These are phyloP conservation scores for Pseudonitzschia delicatissima DNA, from an alignment of 108 stramenopile genomes.

Conservation along the genomic window DNA sequence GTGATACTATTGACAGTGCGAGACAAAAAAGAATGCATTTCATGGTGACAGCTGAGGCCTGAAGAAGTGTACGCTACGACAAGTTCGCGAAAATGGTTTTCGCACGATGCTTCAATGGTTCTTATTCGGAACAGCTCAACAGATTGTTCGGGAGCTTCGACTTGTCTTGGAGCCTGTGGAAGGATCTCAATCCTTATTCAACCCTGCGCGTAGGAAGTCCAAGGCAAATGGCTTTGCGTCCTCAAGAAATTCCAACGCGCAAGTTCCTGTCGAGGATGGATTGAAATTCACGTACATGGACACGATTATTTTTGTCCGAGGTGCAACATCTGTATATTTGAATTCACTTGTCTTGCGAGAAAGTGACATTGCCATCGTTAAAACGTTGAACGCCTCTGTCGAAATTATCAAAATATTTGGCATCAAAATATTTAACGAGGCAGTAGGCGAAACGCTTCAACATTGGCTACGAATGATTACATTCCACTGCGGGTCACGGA, in stretches of 20 bases:
- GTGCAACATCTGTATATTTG: slow-evolving; percentile 80
- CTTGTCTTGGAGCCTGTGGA: slow-evolving; percentile 49
- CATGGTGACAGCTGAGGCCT: slow-evolving; percentile 1
- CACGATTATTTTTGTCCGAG: slow-evolving; percentile 78
- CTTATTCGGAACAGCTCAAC: slow-evolving; percentile 68
- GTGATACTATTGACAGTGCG: slow-evolving; percentile 36
- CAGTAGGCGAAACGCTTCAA: slow-evolving; percentile 84
- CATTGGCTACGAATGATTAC: slow-evolving; percentile 88
- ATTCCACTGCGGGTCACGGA: slow-evolving; percentile 82
- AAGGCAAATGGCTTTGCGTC: background rate
- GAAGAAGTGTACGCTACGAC: slow-evolving; percentile 42
- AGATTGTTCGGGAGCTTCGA: slow-evolving; percentile 72
- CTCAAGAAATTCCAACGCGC: background rate
- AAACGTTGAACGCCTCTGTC: slow-evolving; percentile 63
- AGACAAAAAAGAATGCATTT: slow-evolving; percentile 18
- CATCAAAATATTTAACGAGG: slow-evolving; percentile 77
- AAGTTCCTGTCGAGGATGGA: slow-evolving; percentile 2
- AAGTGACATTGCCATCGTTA: slow-evolving; percentile 70
- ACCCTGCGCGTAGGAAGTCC: slow-evolving; percentile 26
- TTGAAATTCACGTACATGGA: slow-evolving; percentile 54
- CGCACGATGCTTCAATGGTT: slow-evolving; percentile 77
- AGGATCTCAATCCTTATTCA: slow-evolving; percentile 39
- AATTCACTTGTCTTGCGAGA: slow-evolving; percentile 64
- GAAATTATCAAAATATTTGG: slow-evolving; percentile 88
- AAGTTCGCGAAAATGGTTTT: slow-evolving; percentile 74